Conservation (phyloP, 2,329 filamentous ascomycete genomes). For the Venturia oleaginea region DNA sequence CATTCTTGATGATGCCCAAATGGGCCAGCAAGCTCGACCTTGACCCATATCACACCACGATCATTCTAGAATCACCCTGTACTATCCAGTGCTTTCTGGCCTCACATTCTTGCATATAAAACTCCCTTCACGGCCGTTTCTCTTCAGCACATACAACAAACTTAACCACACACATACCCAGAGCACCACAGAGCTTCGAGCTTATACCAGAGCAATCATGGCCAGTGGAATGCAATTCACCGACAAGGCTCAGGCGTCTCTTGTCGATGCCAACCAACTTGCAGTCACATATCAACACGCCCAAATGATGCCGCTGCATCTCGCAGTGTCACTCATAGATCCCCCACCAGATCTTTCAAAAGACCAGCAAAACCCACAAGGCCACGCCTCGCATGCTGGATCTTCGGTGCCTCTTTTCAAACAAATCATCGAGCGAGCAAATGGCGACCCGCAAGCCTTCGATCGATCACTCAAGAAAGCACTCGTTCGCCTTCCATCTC, state of each 20-base stretch:
- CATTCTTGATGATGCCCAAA: background rate
- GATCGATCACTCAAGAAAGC: conserved; percentile 86
- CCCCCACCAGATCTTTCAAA: conserved; percentile 65
- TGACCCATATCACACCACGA: background rate
- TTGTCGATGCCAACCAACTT: conserved; percentile 79
- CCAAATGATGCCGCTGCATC: conserved; percentile 81
- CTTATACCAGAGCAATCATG: conserved; percentile 42
- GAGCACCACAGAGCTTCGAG: background rate
- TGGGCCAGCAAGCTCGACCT: background rate
- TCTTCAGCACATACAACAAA: background rate
- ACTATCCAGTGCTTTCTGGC: background rate
- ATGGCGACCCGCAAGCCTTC: conserved; percentile 83
- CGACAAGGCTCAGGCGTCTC: conserved; percentile 79
- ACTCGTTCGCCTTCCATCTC: conserved; percentile 82
- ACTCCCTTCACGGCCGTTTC: too few species aligned
- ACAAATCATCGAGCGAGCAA: conserved; percentile 87
- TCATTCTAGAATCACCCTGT: background rate
- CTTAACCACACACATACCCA: background rate
- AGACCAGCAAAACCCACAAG: conserved; percentile 58
- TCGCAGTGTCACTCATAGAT: conserved; percentile 74
- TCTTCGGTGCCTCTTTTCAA: conserved; percentile 71
- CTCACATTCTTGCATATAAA: background rate
- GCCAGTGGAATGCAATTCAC: conserved; percentile 82
- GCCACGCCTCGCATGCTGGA: conserved; percentile 47
- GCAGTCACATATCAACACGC: conserved; percentile 86